Base-by-base conservation (phyloP, 805 yeast genomes). In the Kazachstania viticola region DNA sequence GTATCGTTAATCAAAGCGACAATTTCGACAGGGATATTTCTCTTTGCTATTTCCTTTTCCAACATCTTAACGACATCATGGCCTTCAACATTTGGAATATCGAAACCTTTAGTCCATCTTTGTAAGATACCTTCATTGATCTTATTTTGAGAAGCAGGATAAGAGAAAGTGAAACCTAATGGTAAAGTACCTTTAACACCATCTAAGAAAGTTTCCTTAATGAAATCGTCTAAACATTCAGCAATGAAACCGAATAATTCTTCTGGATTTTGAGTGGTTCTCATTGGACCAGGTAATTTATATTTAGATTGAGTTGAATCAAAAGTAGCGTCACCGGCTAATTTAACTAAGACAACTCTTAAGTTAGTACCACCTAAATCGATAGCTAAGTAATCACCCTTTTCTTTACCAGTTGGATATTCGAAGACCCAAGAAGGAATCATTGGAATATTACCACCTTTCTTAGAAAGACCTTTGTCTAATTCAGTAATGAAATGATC, bases 41-140 rank as follows among this genome's bases (percentile, higher is more conserved):
- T 62, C 44, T 67, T 65, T 42, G 70, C 64, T 41, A 87, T 66
- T 21, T 93, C 83, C 9, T 62, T 60, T 61, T 80, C 93, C 51
- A 87, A 70, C 84, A 85, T 69, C 40, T 94, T 93, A 33, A 80
- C 95, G 37, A 88, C 95, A 53, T 87, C 93, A 37, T 79, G 72
- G 41, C 95, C 95, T 64, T 87, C 97, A 32, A 88, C 95, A 39
- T 78, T 82, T 35, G 71, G 79, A 45, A 87, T 83, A 59, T 87
- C 95, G 60, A 81, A 87, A 41, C 96, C 97, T 65, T 87, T 88
- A 41, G 96, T 88, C 96, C 96, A 87, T 60, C 91, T 72, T 67
- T 83, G 94, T 53, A 87, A 70, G 34, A 79, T 56, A 56, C 96
- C 97, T 46, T 71, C 67, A 64, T 82, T 78, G 58, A 87, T 82